These are phyloP conservation scores for Dipteronia dyeriana DNA, from an alignment of 345 rosid species.

Conservation along the genomic window DNA sequence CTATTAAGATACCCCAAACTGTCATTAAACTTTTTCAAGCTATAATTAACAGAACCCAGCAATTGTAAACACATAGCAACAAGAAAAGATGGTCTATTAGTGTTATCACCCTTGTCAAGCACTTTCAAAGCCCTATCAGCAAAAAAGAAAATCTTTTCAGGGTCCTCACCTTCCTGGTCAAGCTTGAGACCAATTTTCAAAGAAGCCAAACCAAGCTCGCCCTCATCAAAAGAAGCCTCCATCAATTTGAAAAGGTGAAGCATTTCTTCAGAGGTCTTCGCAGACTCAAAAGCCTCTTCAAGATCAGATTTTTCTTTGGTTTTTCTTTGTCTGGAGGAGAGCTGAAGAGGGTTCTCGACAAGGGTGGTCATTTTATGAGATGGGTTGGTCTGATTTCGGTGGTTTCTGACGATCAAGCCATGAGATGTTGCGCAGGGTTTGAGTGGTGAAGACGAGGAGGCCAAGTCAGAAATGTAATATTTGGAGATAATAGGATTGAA, in stretches of 20 bases:
- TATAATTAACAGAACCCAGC: conserved; percentile 72
- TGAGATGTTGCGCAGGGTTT: conserved; percentile 40
- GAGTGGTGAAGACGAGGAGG: conserved; percentile 29
- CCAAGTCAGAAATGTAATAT: conserved; percentile 26
- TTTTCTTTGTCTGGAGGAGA: conserved; percentile 58
- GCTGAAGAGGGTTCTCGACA: conserved; percentile 46
- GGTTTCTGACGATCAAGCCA: conserved; percentile 35
- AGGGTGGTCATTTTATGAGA: conserved; percentile 55
- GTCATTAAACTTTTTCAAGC: conserved; percentile 74
- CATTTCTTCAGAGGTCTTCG: conserved; percentile 73
- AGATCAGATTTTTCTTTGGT: conserved; percentile 60
- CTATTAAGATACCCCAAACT: conserved; percentile 75
- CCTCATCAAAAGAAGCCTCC: conserved; percentile 71
- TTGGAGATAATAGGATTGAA: conserved; percentile 27
- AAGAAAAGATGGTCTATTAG: conserved; percentile 43
- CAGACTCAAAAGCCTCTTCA: conserved; percentile 88
- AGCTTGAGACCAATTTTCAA: conserved; percentile 83
- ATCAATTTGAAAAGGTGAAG: conserved; percentile 62
- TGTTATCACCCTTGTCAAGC: conserved; percentile 47
- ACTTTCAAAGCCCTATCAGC: conserved; percentile 68
- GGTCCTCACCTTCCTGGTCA: conserved; percentile 85
- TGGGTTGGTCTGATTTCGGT: conserved; percentile 38
- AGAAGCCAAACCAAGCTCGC: conserved; percentile 74
- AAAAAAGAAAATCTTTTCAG: conserved; percentile 59
- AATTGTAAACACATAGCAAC: conserved; percentile 78